Percentiles rank a stretch among this genome's conserved stretches.
phyloP scores from a whole-genome alignment of 2,329 filamentous ascomycete genomes.

The Pezizomycotina sp. region DNA sequence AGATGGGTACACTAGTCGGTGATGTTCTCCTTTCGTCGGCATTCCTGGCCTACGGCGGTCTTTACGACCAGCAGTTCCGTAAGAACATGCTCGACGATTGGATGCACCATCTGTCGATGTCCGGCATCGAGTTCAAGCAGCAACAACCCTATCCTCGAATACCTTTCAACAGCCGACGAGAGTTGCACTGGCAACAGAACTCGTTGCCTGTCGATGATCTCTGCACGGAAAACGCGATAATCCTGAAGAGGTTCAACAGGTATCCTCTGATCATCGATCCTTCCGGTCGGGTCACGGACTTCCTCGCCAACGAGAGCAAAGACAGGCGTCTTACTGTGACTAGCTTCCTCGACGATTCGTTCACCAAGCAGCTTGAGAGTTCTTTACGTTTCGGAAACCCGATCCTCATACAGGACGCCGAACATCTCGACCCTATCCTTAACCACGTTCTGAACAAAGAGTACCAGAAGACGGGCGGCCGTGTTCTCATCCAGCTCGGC shows the following conservation, averaged over 20 bases:
- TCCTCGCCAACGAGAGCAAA: slow-evolving; percentile 85
- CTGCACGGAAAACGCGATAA: slow-evolving; percentile 95
- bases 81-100: slow-evolving; percentile 97
- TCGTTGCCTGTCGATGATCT: slow-evolving; percentile 87
- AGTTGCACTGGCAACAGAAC: slow-evolving; percentile 89
- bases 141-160: slow-evolving; percentile 83
- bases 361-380: slow-evolving; percentile 94
- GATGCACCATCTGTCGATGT: slow-evolving; percentile 80
- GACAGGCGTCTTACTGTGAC: slow-evolving; percentile 88
- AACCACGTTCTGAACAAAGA: slow-evolving; percentile 99
- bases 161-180: slow-evolving; percentile 90
- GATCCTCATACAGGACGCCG: slow-evolving; percentile 94
- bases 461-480: slow-evolving; percentile 94
- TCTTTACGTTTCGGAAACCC: slow-evolving; percentile 94
- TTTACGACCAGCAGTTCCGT: slow-evolving; percentile 95
- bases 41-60: slow-evolving; percentile 88
- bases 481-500: slow-evolving; percentile 93
- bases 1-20: slow-evolving; percentile 89
- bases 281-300: slow-evolving; percentile 84
- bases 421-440: slow-evolving; percentile 89
- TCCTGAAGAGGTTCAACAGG: slow-evolving; percentile 92
- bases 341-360: slow-evolving; percentile 93
- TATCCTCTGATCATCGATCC: slow-evolving; percentile 98
- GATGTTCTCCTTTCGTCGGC: slow-evolving; percentile 93
- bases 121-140: slow-evolving; percentile 83